These are phyloP conservation scores for Podaxis rugospora DNA, from an alignment of 768 basidiomycete genomes.

Conservation along the genomic window DNA sequence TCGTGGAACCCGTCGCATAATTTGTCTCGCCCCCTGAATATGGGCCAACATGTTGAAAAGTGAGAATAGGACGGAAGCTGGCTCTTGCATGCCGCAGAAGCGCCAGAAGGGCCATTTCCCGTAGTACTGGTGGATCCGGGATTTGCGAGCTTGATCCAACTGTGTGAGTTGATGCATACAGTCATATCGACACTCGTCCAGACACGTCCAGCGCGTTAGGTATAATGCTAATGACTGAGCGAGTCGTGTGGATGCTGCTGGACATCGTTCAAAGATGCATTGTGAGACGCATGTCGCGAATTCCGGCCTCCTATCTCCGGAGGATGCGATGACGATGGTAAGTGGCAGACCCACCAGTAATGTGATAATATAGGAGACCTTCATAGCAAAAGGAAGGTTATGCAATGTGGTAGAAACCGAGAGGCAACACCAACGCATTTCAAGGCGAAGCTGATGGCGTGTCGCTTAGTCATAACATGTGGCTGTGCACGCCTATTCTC, in stretches of 20 bases:
- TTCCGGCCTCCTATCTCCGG: constrained; percentile 54
- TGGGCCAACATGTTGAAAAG: constrained; percentile 83
- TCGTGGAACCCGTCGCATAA: constrained; percentile 43
- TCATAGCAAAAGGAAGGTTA: not conserved
- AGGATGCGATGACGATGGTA: constrained; percentile 38
- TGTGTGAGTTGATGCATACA: constrained; percentile 84
- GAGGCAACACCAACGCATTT: not conserved
- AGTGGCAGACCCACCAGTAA: constrained; percentile 3
- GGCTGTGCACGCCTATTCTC: not conserved
- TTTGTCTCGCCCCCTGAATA: constrained; percentile 46
- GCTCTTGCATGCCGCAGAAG: constrained; percentile 87
- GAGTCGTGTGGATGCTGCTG: constrained; percentile 21
- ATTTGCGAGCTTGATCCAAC: constrained; percentile 36
- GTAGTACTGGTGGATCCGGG: constrained; percentile 69
- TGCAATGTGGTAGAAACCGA: not conserved
- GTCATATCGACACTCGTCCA: constrained; percentile 81
- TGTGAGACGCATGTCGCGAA: constrained; percentile 48
- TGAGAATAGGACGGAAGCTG: constrained; percentile 87
- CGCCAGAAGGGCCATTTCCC: constrained; percentile 99
- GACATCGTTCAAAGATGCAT: constrained; percentile 40
- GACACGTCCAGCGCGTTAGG: constrained; percentile 82
- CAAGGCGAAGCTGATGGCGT: not conserved
- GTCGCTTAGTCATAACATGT: constrained; percentile 1
- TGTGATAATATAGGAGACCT: not conserved
- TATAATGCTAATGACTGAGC: constrained; percentile 50